These are phyloP conservation scores for Inga oerstediana DNA, from an alignment of 306 rosid genomes.

Conservation along the genomic window DNA sequence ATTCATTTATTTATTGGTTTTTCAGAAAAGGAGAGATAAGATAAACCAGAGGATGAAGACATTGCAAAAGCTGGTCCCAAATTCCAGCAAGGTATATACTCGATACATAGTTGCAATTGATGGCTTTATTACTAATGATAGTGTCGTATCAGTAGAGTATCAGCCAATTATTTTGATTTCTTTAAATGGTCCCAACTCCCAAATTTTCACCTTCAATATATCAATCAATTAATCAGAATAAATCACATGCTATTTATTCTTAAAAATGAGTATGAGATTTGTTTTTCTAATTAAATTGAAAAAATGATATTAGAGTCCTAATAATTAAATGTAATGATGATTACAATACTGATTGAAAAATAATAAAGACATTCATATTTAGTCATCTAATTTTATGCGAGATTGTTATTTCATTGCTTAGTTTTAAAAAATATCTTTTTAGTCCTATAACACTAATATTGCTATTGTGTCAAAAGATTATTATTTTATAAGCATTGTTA, in stretches of 20 bases:
- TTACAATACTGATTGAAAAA: too few relatives aligned
- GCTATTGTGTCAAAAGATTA: too few relatives aligned
- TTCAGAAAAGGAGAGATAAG: slow-evolving; percentile 95
- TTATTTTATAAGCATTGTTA: too few relatives aligned
- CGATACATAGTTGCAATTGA: slow-evolving; percentile 27
- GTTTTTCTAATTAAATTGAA: too few relatives aligned
- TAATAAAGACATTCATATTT: too few relatives aligned
- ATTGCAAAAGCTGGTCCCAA: slow-evolving; percentile 97
- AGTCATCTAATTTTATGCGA: too few relatives aligned
- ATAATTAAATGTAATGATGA: too few relatives aligned
- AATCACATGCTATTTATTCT: background rate
- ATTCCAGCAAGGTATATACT: slow-evolving; percentile 88
- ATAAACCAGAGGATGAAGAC: slow-evolving; percentile 97
- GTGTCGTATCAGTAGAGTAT: background rate
- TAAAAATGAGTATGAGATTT: background rate
- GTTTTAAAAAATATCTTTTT: too few relatives aligned
- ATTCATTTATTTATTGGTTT: background rate
- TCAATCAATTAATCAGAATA: background rate
- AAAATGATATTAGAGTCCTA: too few relatives aligned
- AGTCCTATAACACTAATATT: too few relatives aligned
- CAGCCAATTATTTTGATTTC: slow-evolving; percentile 11
- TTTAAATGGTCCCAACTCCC: background rate
- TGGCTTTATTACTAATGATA: slow-evolving; percentile 21
- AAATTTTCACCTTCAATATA: background rate
- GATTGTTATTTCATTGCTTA: too few relatives aligned